Evolutionary conservation across 768 basidiomycete species (phyloP).

Genomic region (Phanerochaete sordida): DNA sequence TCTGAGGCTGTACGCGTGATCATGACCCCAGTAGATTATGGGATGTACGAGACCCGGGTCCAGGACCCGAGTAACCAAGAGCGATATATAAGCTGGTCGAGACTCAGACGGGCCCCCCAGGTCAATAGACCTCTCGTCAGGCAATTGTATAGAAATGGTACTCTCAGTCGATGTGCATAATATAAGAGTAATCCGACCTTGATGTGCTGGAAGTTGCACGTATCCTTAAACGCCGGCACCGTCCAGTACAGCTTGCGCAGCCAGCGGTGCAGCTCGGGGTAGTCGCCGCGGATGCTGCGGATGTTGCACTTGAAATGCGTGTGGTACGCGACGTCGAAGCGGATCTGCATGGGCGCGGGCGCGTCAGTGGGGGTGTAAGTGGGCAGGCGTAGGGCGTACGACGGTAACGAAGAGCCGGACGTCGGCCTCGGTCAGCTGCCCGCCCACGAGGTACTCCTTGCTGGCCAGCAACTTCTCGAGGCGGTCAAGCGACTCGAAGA

Average conservation of each 20-base stretch:
- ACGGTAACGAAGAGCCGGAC: constrained; percentile 91
- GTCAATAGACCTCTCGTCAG: no score
- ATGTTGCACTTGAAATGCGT: constrained; percentile 95
- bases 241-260: constrained; percentile 91
- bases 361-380: background rate
- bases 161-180: no score
- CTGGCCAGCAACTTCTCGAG: constrained; percentile 74
- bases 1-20: no score
- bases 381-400: constrained; percentile 24
- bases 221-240: constrained; percentile 77
- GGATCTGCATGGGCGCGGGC: constrained; percentile 47
- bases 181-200: constrained; percentile 69
- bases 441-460: constrained; percentile 84
- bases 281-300: constrained; percentile 79
- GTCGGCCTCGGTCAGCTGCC: constrained; percentile 79
- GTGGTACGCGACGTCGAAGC: constrained; percentile 88
- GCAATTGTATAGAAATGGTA: no score
- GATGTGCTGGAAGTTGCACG: constrained; percentile 89
- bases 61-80: no score
- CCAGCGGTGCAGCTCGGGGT: constrained; percentile 85
- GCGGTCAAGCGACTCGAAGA: constrained; percentile 80
- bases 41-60: no score
- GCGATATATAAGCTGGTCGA: no score
- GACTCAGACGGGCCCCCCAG: no score
- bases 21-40: no score